Base-by-base conservation (phyloP, 2,329 filamentous ascomycete species). In the Aspergillus viridinutans region DNA sequence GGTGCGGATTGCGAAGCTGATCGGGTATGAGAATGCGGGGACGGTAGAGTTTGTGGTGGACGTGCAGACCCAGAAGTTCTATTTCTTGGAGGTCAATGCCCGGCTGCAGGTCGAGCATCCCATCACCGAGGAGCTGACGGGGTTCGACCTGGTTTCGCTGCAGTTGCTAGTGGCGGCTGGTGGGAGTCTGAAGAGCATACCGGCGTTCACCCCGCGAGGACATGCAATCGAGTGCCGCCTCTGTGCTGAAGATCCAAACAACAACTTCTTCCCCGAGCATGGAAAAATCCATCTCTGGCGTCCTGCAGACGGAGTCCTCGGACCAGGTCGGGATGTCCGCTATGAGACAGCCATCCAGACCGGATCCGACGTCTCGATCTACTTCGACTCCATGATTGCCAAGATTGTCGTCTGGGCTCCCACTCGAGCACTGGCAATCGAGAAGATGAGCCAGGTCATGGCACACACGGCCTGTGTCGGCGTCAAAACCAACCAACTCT, bases 391-490 rank as follows among this genome's bases (percentile, higher is more conserved):
- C 0, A 73, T 80, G 72, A 74, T 80, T 35, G 76, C 76, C 8
- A 80, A 80, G 59, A 67, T 80, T 10, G 72, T 80, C 4, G 72
- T 80, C 4, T 78, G 75, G 65, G 76, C 76, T 1, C 72, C 74
- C 5, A 76, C 68, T 1, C 61, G 74, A 12, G 53, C 63, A 0
- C 52, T 71, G 12, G 74, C 75, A 0, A 71, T 76, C 14, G 61
- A 69, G 32, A 75, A 72, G 49, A 75, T 76, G 70, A 61, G 48
- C 5, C 57, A 63, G 4, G 65, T 72, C 1, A 62, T 77, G 1
- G 63, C 69, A 0, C 57, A 73, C 14, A 76, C 73, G 0, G 70
- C 85, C 74, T 90, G 90, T 65, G 88, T 90, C 83, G 88, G 90
- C 75, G 89, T 90, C 20, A 67, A 63, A 38, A 72, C 69, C 2